Conservation (phyloP, 306 rosid species). For the Erythrophleum fordii region DNA sequence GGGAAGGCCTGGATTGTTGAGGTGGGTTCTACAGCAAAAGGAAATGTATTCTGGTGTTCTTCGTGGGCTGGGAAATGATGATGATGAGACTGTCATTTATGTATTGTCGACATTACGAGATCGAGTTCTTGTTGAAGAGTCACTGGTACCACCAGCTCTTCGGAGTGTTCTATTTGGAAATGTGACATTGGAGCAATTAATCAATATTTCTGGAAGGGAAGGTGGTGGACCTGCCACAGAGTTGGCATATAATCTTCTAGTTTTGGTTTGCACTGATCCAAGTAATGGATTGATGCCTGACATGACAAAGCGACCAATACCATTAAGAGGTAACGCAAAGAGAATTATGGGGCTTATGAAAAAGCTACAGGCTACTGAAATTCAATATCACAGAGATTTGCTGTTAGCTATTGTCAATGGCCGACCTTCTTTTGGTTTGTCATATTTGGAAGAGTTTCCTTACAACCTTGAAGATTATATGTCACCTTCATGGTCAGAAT, state of each 20-base stretch:
- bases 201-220: constrained; percentile 69
- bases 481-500: constrained; percentile 78
- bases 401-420: constrained; percentile 76
- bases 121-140: constrained; percentile 65
- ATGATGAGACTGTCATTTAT: constrained; percentile 78
- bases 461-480: constrained; percentile 72
- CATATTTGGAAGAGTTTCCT: constrained; percentile 88
- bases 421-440: constrained; percentile 67
- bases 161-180: constrained; percentile 93
- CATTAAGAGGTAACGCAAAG: constrained; percentile 73
- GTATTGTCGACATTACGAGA: constrained; percentile 71
- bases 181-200: constrained; percentile 75
- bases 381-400: constrained; percentile 67
- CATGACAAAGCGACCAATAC: constrained; percentile 53
- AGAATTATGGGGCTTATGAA: constrained; percentile 76
- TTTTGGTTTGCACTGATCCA: constrained; percentile 81
- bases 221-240: constrained; percentile 62
- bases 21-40: constrained; percentile 80
- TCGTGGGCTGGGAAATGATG: constrained; percentile 69
- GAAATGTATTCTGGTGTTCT: constrained; percentile 86
- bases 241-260: constrained; percentile 62
- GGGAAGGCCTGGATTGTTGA: constrained; percentile 80
- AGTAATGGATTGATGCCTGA: constrained; percentile 89
- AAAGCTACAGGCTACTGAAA: constrained; percentile 68
- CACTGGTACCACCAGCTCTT: constrained; percentile 72